phyloP scores from a whole-genome alignment of 331 rosid genomes.

The Saraca asoca region DNA sequence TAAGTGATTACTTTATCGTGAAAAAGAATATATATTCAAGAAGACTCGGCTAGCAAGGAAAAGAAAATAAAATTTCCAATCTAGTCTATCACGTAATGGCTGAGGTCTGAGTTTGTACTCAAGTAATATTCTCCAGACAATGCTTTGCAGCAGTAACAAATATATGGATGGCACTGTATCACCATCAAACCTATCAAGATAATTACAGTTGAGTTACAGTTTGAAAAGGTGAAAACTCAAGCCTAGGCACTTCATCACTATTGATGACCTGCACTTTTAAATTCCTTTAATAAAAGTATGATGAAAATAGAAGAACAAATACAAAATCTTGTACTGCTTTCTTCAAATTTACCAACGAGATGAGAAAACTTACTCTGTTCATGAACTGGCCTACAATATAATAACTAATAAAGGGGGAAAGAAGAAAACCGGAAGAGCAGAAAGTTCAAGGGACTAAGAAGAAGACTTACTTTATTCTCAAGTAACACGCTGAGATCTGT shows the following conservation, averaged over 20 bases:
- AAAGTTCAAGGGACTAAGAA: constrained; percentile 29
- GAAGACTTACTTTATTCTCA: constrained; percentile 80
- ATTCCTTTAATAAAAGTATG: constrained; percentile 9
- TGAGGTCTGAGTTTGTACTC: too few species aligned
- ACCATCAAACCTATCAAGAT: not conserved
- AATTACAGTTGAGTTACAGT: not conserved
- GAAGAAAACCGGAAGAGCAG: constrained; percentile 4
- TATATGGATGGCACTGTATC: not conserved
- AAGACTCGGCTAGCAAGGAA: not conserved
- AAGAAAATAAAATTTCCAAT: not conserved
- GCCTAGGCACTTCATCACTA: not conserved
- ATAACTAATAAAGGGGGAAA: not conserved
- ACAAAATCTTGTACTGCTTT: not conserved
- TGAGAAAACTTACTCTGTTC: constrained; percentile 3
- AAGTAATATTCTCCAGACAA: too few species aligned
- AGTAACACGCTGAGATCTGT: constrained; percentile 80
- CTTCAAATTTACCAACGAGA: constrained; percentile 5
- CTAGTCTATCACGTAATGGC: too few species aligned
- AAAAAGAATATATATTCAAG: constrained; percentile 13
- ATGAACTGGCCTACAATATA: constrained; percentile 7
- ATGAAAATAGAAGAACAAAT: not conserved
- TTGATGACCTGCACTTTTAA: not conserved
- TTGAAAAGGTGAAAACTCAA: not conserved
- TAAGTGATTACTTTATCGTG: constrained; percentile 12
- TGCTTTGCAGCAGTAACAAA: too few species aligned